These are phyloP conservation scores for Aspergillus ochraceoroseus DNA, from an alignment of 2,329 filamentous ascomycete genomes.

Conservation along the genomic window DNA sequence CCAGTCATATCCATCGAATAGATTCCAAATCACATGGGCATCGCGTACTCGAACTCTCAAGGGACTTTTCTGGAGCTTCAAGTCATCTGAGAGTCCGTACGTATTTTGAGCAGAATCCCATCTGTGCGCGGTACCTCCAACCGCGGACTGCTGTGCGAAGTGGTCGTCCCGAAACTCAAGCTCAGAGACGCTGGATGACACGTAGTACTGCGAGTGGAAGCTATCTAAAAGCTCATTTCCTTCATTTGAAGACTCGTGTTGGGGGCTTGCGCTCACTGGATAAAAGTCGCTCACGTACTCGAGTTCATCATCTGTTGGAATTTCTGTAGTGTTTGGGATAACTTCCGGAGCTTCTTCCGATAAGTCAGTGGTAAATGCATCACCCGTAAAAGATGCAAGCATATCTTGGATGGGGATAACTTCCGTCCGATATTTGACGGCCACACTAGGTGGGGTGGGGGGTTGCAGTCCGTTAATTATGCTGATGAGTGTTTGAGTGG, in stretches of 20 bases:
- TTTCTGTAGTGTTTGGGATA: slow-evolving; percentile 47
- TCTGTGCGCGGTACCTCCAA: slow-evolving; percentile 64
- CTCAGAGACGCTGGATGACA: slow-evolving; percentile 55
- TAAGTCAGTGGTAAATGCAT: slow-evolving; percentile 59
- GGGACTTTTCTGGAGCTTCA: slow-evolving; percentile 61
- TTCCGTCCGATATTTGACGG: slow-evolving; percentile 80
- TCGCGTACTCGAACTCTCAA: slow-evolving; percentile 75
- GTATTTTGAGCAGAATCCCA: slow-evolving; percentile 76
- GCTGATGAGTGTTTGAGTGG: slow-evolving; percentile 82
- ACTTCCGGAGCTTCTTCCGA: slow-evolving; percentile 33
- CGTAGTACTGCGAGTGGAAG: slow-evolving; percentile 52
- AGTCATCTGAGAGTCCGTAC: slow-evolving; percentile 62
- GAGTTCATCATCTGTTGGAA: slow-evolving; percentile 38
- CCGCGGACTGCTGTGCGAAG: slow-evolving; percentile 60
- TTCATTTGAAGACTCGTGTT: slow-evolving; percentile 19
- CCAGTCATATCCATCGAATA: slow-evolving; percentile 99
- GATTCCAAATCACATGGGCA: slow-evolving; percentile 92
- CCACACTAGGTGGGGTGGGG: slow-evolving; percentile 74
- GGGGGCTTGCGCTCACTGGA: slow-evolving; percentile 40
- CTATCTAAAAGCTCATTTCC: slow-evolving; percentile 44
- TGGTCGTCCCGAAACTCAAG: slow-evolving; percentile 73
- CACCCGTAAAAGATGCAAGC: slow-evolving; percentile 81
- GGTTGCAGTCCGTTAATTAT: slow-evolving; percentile 76
- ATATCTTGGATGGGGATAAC: slow-evolving; percentile 82
- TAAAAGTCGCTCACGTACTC: slow-evolving; percentile 56